Evolutionary conservation across 2,329 filamentous ascomycete species (phyloP).

Genomic region (Hypoxylon sp.): DNA sequence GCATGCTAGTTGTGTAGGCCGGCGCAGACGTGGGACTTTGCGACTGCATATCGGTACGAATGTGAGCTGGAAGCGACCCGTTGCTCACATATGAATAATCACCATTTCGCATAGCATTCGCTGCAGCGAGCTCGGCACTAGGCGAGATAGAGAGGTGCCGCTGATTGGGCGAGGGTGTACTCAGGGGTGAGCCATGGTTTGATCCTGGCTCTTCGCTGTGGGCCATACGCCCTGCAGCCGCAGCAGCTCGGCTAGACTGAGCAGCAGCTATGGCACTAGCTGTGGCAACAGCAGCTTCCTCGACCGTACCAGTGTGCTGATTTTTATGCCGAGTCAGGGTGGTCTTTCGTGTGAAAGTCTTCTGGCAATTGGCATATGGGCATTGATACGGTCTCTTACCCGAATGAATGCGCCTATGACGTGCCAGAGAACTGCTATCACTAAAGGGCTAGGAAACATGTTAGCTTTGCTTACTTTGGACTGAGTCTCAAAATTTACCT

Average conservation of each 20-base stretch:
- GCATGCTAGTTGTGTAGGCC: conserved; percentile 65
- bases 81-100: conserved; percentile 82
- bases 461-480: too few relatives aligned
- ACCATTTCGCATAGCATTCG: conserved; percentile 74
- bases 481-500: too few relatives aligned
- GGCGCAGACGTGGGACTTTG: conserved; percentile 73
- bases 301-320: conserved; percentile 93
- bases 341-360: conserved; percentile 95
- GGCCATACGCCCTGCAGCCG: conserved; percentile 75
- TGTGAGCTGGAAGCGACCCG: conserved; percentile 81
- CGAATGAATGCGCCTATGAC: conserved; percentile 93
- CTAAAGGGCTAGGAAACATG: conserved; percentile 79
- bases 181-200: conserved; percentile 75
- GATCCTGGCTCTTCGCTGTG: conserved; percentile 75
- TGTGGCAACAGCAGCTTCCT: conserved; percentile 85
- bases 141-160: conserved; percentile 83
- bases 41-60: conserved; percentile 78
- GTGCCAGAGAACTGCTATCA: conserved; percentile 91
- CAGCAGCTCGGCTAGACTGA: conserved; percentile 10
- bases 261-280: conserved; percentile 21
- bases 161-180: conserved; percentile 85
- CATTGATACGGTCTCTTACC: conserved; percentile 98
- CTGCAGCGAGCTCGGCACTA: conserved; percentile 74
- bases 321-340: conserved; percentile 96
- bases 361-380: conserved; percentile 95